Percentiles rank a stretch among this genome's conserved stretches.
These are phyloP conservation scores for Cucurbitaria berberidis DNA, from an alignment of 2,329 filamentous ascomycete species.

Conservation along the genomic window DNA sequence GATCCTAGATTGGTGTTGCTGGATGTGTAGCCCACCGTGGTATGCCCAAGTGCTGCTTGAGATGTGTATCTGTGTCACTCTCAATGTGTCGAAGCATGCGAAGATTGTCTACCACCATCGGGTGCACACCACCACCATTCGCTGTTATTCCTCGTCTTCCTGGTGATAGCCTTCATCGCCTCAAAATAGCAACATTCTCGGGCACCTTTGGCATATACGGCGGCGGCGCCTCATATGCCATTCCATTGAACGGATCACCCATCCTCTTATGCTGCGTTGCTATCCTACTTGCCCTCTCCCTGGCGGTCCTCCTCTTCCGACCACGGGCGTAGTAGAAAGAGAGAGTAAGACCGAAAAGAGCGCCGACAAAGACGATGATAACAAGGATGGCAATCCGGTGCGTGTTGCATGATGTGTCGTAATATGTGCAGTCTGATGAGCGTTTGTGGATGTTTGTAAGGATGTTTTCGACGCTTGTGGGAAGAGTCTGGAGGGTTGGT, in stretches of 20 bases:
- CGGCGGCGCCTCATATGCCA: constrained; percentile 12
- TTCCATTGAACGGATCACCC: not conserved
- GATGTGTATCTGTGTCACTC: not conserved
- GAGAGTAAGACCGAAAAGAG: constrained; percentile 21
- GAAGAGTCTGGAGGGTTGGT: not conserved
- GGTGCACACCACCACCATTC: too few species aligned
- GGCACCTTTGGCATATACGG: constrained; percentile 19
- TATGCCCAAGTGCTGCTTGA: not conserved
- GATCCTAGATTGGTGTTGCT: too few species aligned
- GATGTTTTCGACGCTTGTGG: constrained; percentile 1
- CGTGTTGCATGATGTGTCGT: constrained; percentile 18
- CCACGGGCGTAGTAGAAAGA: constrained; percentile 16
- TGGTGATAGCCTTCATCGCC: not conserved
- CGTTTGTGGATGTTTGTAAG: constrained; percentile 14
- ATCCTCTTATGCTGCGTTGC: constrained; percentile 1
- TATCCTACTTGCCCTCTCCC: constrained; percentile 1
- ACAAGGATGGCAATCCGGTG: constrained; percentile 29
- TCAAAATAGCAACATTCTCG: constrained; percentile 10
- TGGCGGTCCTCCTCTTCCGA: constrained; percentile 7
- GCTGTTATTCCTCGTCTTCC: not conserved
- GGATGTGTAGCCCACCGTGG: too few species aligned
- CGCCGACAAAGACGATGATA: constrained; percentile 25
- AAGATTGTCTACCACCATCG: not conserved
- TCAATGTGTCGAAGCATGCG: not conserved
- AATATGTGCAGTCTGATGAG: constrained; percentile 16